Evolutionary conservation across 371 early-diverging fungal genomes (phyloP), one percentile per base, ranked within the genome.

Genomic region (Zopfochytrium polystomum): DNA sequence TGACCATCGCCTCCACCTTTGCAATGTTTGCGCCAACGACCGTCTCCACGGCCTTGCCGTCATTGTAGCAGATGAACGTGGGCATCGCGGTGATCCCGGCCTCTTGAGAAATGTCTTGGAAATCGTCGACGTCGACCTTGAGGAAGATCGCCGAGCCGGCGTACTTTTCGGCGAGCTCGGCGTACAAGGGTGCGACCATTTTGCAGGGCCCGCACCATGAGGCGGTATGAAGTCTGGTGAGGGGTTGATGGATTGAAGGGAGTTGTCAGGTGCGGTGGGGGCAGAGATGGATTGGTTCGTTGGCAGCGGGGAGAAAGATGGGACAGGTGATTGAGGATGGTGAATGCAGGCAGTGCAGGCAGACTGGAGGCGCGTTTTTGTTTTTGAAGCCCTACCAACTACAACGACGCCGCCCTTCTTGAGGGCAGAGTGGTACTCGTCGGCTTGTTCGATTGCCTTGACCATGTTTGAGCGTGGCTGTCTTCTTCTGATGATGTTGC

Each of bases 41-140:
- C 3, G 15, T 20, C 15, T 43, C 43, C 43, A 43, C 43, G 15
- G 15, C 20, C 43, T 43, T 1, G 43, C 43, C 20, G 43, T 43
- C 43, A 18, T 43, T 15, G 1, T 43, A 43, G 18, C 20, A 20
- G n/a, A n/a, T n/a, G n/a, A n/a, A n/a, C n/a, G n/a, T n/a, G n/a
- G n/a, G n/a, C n/a, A n/a, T n/a, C n/a, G 43, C 15, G 20, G 18
- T 43, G 43, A 43, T 43, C 43, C 43, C 43, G 43, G 43, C 43
- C 20, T 1, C 43, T 20, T 43, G 18, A 43, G 43, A 15, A 15
- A 20, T 20, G 20, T 43, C 43, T 15, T 15, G 43, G 18, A 43
- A 15, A 18, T 43, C 43, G 20, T 43, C 43, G 0, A 43, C 43
- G 43, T 43, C 43, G 18, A 43, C 43, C 43, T 43, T 43, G 43